Base-by-base conservation (phyloP, 768 basidiomycete species). In the Amanita phalloides region DNA sequence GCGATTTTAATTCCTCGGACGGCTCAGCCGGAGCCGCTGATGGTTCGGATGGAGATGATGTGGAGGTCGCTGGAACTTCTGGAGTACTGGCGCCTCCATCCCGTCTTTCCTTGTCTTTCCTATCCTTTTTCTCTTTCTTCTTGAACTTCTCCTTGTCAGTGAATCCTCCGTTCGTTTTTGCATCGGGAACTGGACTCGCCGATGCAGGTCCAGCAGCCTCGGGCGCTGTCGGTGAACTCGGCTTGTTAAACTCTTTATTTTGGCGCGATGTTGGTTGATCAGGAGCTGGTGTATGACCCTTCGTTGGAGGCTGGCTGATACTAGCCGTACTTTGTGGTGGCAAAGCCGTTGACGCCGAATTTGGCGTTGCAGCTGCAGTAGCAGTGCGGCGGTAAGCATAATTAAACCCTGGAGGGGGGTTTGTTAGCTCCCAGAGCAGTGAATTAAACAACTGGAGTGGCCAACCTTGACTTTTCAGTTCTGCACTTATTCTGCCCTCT, bases 401-500 rank as follows among this genome's bases (percentile, higher is more conserved):
- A 70, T 98, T 96, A 74, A 98, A 94, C 32, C 94, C 92, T 93
- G 11, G 46, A 33, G 20, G 39, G 25, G 45, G 13, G 25, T 0
- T 36, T 26, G 11, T 28, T 10, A 55, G 35, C 48, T 53, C 35
- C 51, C 36, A 20, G 41, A 26, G 14, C 38, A 17, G 36, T 17
- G 33, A 50, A n/a, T 51, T 11, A 30, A 33, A 13, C 28, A 45
- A 23, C 23, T 32, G 42, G 17, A 65, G 73, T 50, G 17, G 21
- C 32, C 20, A 38, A 87, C 93, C 95, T 74, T 94, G 90, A 59
- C 86, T 90, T 68, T 86, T 94, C 55, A 94, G 75, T 63, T 98
- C 94, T 0, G 86, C 86, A 53, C 90, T 93, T 43, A 99, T 81
- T 45, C 94, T 75, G 6, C 95, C 93, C 54, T 98, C 94, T 59